Percentiles rank a stretch among this genome's conserved stretches.
Conservation (phyloP, 1,284 basidiomycete genomes). For the Trichosporon sp. region DNA sequence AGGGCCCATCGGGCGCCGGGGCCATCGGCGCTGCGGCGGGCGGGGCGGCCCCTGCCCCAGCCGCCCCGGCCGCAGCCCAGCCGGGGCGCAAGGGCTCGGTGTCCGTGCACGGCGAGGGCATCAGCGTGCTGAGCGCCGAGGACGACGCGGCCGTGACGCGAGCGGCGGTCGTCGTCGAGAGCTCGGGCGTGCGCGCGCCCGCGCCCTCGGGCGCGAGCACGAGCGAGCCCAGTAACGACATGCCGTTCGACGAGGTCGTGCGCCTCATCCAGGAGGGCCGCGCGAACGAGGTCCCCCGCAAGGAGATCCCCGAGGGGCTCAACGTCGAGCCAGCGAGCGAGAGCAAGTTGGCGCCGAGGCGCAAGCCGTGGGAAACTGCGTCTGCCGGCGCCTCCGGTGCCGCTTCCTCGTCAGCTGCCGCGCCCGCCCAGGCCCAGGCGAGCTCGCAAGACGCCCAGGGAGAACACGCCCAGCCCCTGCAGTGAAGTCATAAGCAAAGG, state of each 20-base stretch:
- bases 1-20: background rate
- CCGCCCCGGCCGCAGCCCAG: background rate
- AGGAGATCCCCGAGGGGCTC: slow-evolving; percentile 32
- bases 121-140: background rate
- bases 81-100: background rate
- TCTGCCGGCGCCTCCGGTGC: background rate
- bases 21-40: background rate
- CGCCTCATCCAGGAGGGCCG: slow-evolving; percentile 34
- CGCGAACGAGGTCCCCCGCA: slow-evolving; percentile 29
- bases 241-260: slow-evolving; percentile 19
- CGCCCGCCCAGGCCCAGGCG: background rate
- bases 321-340: slow-evolving; percentile 25
- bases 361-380: slow-evolving; percentile 27
- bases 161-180: slow-evolving; percentile 12
- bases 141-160: slow-evolving; percentile 6
- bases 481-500: background rate
- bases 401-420: background rate
- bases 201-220: background rate
- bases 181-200: background rate
- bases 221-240: background rate
- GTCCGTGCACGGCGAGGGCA: background rate
- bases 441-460: background rate
- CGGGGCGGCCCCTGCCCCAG: background rate
- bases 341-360: slow-evolving; percentile 10
- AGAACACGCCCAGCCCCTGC: background rate